Evolutionary conservation across 2,329 filamentous ascomycete genomes (phyloP), one percentile per base, ranked within the genome.

Genomic region (Boeremia exigua): DNA sequence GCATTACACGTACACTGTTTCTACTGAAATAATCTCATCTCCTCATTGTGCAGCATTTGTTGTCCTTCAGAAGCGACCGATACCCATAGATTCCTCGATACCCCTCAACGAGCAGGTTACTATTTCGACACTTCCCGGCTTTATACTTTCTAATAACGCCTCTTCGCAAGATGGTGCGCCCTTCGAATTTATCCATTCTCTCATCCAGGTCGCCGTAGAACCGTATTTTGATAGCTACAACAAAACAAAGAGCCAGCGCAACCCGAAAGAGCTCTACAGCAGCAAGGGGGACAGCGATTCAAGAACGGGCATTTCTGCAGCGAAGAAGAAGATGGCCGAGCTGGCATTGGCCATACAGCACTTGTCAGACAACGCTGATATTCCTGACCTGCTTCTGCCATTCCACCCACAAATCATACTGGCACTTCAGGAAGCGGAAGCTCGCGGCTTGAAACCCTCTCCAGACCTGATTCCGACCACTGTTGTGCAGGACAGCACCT

Each of bases 181-280:
- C 3, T 97, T 92, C 78, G 94, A 98, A 78, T 89, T 94, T 67
- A 82, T 99, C 59, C 92, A 97, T 79, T 92, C 94, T 55, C 85
- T 96, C 68, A 86, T 99, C 63, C 93, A 96, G 77, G 89, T 92
- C 74, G 92, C 91, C 64, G 82, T 99, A 72, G 92, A 91, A 68
- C 95, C 96, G 34, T 98, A 97, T 78, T 99, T 99, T 74, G 94
- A 99, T 81, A 93, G 93, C 67, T 96, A 92, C 75, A 94, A 93
- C 67, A 96, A 92, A 75, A 96, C 93, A 55, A 94, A 92, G 79
- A 89, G 63, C 50, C 72, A 74, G 63, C 72, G 73, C 42, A 71
- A 68, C 34, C 59, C 66, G 59, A 65, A 68, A n/a, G 70, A 68
- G n/a, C 66, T 75, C 50, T 88, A 91, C 71, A 88, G 87, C 61